phyloP scores from a whole-genome alignment of 768 basidiomycete species.

The Panaeolus cyanescens region DNA sequence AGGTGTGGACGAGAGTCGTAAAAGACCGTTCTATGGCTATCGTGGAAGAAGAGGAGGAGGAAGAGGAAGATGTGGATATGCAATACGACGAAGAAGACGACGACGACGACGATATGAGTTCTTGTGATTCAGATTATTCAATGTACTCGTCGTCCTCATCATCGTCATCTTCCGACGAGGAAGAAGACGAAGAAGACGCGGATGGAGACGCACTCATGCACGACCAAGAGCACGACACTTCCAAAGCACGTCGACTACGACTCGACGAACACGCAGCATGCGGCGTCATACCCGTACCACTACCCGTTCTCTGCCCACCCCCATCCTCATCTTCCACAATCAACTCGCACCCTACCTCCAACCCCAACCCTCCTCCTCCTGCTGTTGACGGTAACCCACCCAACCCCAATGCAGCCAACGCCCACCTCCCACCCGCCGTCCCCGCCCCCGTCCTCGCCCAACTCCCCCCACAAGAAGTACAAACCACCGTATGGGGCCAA shows the following conservation, averaged over 20 bases:
- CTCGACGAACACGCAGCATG: slow-evolving; percentile 6
- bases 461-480: not conserved
- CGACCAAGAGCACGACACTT: too few species aligned
- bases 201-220: not conserved
- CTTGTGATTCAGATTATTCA: not conserved
- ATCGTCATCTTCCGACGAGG: not conserved
- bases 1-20: not conserved
- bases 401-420: not conserved
- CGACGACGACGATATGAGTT: slow-evolving; percentile 10
- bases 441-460: not conserved
- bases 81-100: slow-evolving; percentile 5
- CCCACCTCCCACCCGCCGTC: not conserved
- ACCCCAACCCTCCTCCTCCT: not conserved
- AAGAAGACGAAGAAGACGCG: too few species aligned
- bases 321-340: not conserved
- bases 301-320: not conserved
- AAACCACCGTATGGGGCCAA: not conserved
- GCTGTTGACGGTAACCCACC: too few species aligned
- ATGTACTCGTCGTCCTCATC: slow-evolving; percentile 12
- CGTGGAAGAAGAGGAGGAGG: not conserved
- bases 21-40: not conserved
- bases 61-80: not conserved
- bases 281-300: slow-evolving; percentile 14
- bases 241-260: not conserved
- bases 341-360: not conserved